Conservation (phyloP, 2,329 filamentous ascomycete genomes). For the Trichophyton simii region DNA sequence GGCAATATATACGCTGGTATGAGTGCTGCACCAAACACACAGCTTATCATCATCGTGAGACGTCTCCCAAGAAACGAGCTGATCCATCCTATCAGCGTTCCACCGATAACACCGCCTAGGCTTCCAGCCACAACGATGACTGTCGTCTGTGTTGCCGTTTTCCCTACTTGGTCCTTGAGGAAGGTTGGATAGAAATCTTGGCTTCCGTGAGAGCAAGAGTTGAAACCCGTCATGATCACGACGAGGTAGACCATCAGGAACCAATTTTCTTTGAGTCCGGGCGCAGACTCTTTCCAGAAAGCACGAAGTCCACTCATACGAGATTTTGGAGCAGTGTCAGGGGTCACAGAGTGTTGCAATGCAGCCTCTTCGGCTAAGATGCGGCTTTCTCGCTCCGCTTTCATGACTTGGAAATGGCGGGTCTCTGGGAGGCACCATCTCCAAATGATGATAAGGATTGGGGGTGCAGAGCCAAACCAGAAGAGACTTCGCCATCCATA, state of each 20-base stretch:
- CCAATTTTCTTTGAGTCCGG: constrained; percentile 9
- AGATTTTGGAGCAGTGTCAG: background rate
- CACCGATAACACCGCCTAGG: constrained; percentile 57
- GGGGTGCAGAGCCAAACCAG: constrained; percentile 78
- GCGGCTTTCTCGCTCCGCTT: constrained; percentile 21
- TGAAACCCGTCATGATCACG: constrained; percentile 79
- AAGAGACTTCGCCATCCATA: constrained; percentile 75
- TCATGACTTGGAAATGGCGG: constrained; percentile 44
- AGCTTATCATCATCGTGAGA: constrained; percentile 54
- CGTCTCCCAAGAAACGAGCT: constrained; percentile 59
- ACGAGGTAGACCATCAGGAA: constrained; percentile 63
- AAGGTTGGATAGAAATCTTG: constrained; percentile 54
- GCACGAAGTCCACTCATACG: constrained; percentile 4
- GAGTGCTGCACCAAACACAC: constrained; percentile 56
- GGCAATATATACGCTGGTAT: constrained; percentile 75
- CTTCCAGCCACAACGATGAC: constrained; percentile 62
- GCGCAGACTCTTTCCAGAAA: constrained; percentile 5
- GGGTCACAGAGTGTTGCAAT: background rate
- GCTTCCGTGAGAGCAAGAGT: constrained; percentile 50
- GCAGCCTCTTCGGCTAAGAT: background rate
- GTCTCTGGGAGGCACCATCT: constrained; percentile 71
- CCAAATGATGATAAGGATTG: constrained; percentile 67
- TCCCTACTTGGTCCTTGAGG: constrained; percentile 46
- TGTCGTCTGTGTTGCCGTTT: constrained; percentile 47
- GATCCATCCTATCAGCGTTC: constrained; percentile 52